phyloP scores from a whole-genome alignment of 345 rosid species.

The Rhizophora mangle region DNA sequence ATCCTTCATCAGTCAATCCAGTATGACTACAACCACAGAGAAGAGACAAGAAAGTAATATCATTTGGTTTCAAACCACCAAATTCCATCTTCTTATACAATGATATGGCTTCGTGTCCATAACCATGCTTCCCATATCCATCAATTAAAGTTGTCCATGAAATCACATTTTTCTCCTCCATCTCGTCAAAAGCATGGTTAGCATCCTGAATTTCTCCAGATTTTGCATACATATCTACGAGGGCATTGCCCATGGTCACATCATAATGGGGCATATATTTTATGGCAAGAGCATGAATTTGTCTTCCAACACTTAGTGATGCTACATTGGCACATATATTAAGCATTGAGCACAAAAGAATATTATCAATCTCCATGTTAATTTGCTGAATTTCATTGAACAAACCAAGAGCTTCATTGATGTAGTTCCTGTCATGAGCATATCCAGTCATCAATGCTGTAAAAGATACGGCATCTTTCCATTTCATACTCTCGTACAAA shows the following conservation, averaged over 20 bases:
- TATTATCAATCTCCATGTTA: slow-evolving; percentile 49
- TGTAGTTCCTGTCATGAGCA: slow-evolving; percentile 31
- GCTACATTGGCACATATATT: slow-evolving; percentile 53
- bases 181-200: slow-evolving; percentile 20
- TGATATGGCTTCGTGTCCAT: slow-evolving; percentile 24
- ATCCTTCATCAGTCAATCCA: slow-evolving; percentile 26
- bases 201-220: slow-evolving; percentile 33
- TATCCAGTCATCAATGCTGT: slow-evolving; percentile 62
- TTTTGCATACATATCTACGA: slow-evolving; percentile 32
- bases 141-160: slow-evolving; percentile 32
- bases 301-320: slow-evolving; percentile 53
- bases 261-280: slow-evolving; percentile 45
- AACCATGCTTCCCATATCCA: slow-evolving; percentile 28
- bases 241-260: slow-evolving; percentile 26
- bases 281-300: slow-evolving; percentile 54
- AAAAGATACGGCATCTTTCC: slow-evolving; percentile 54
- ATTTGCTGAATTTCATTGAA: slow-evolving; percentile 46
- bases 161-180: slow-evolving; percentile 27
- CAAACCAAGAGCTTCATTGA: slow-evolving; percentile 41
- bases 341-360: slow-evolving; percentile 55
- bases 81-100: slow-evolving; percentile 25
- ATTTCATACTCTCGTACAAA: slow-evolving; percentile 33
- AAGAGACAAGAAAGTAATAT: slow-evolving; percentile 29
- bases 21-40: slow-evolving; percentile 29
- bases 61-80: slow-evolving; percentile 29